Conservation (phyloP, 2,329 filamentous ascomycete genomes). For the Hypoxylon sp. region DNA sequence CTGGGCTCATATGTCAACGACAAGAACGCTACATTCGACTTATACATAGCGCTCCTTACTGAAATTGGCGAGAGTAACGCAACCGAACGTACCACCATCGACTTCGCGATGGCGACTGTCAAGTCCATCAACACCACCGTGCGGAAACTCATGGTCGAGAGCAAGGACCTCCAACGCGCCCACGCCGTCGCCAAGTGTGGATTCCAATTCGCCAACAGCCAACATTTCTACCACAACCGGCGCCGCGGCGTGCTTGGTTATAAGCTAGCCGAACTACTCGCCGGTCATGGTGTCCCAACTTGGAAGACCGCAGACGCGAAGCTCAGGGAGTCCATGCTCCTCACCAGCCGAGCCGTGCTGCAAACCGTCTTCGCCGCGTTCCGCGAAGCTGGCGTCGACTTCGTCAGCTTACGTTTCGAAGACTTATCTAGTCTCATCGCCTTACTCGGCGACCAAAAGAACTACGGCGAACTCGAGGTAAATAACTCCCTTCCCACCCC, state of each 20-base stretch:
- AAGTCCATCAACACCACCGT: slow-evolving; percentile 57
- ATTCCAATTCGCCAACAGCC: slow-evolving; percentile 60
- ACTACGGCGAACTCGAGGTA: slow-evolving; percentile 63
- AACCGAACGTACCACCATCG: slow-evolving; percentile 54
- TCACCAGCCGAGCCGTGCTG: slow-evolving; percentile 58
- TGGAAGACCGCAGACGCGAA: slow-evolving; percentile 55
- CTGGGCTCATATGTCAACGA: slow-evolving; percentile 51
- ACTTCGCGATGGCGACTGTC: slow-evolving; percentile 60
- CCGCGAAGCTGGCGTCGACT: slow-evolving; percentile 60
- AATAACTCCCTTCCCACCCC: not conserved
- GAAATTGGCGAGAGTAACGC: slow-evolving; percentile 57
- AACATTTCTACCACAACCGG: slow-evolving; percentile 59
- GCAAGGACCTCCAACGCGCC: slow-evolving; percentile 58
- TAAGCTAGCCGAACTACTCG: slow-evolving; percentile 62
- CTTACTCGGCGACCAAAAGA: slow-evolving; percentile 64
- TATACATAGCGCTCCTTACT: slow-evolving; percentile 60
- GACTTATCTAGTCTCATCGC: slow-evolving; percentile 63
- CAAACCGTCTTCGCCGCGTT: slow-evolving; percentile 61
- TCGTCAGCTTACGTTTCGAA: slow-evolving; percentile 60
- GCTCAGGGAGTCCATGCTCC: slow-evolving; percentile 55
- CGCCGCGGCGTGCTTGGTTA: slow-evolving; percentile 61
- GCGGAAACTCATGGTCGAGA: slow-evolving; percentile 54
- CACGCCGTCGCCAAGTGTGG: slow-evolving; percentile 61
- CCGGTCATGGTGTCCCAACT: slow-evolving; percentile 58
- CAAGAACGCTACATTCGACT: slow-evolving; percentile 55